Percentiles rank a stretch among this genome's conserved stretches.
These are phyloP conservation scores for Sphaerobolus stellatus DNA, from an alignment of 1,284 basidiomycete genomes.

Conservation along the genomic window DNA sequence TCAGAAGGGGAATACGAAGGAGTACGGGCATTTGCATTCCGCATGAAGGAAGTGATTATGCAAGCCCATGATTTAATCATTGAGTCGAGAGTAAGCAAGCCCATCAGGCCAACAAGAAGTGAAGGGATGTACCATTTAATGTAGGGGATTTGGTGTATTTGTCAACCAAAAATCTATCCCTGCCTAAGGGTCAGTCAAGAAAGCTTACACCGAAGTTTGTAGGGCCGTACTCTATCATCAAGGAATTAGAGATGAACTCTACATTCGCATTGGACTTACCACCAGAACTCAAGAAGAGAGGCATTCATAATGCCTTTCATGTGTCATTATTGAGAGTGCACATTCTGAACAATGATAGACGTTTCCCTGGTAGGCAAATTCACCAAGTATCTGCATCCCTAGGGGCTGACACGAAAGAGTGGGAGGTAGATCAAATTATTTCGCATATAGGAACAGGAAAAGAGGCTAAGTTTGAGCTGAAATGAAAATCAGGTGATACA, in stretches of 20 bases:
- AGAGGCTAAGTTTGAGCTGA: conserved; percentile 28
- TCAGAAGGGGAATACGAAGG: conserved; percentile 23
- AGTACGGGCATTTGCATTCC: conserved; percentile 22
- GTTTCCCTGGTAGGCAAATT: conserved; percentile 21
- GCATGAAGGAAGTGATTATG: conserved; percentile 24
- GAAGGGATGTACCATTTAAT: conserved; percentile 18
- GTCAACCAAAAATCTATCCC: conserved; percentile 35
- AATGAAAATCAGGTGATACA: conserved; percentile 35
- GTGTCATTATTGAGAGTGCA: conserved; percentile 26
- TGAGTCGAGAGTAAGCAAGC: conserved; percentile 31
- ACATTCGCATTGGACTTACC: conserved; percentile 29
- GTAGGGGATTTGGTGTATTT: conserved; percentile 32
- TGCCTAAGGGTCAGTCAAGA: conserved; percentile 27
- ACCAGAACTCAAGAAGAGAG: conserved; percentile 19
- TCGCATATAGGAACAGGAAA: conserved; percentile 29
- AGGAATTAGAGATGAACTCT: conserved; percentile 29
- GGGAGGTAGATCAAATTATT: conserved; percentile 31
- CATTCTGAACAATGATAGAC: conserved; percentile 17
- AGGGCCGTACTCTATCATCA: conserved; percentile 28
- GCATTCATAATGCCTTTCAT: conserved; percentile 34
- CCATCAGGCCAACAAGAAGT: conserved; percentile 22
- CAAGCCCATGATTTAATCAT: conserved; percentile 32
- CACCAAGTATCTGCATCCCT: conserved; percentile 19
- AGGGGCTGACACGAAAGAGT: conserved; percentile 25
- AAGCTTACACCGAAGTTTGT: conserved; percentile 39